Conservation (phyloP, 108 stramenopile species). For the Tribonema minus region DNA sequence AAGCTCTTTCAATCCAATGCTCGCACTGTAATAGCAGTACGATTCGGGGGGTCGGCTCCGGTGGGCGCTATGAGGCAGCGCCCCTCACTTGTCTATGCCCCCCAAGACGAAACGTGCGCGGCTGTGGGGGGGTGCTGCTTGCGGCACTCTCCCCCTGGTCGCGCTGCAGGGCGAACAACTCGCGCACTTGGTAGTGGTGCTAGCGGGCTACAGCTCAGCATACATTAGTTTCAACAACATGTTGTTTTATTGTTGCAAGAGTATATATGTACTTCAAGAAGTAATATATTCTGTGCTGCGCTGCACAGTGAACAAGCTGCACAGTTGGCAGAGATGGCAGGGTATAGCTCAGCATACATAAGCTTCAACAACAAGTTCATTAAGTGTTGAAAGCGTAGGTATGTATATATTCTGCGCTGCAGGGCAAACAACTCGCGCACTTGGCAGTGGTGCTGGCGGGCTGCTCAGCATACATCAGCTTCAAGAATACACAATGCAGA, state of each 20-base stretch:
- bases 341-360: slow-evolving; percentile 12
- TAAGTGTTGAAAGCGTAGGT: too few species aligned
- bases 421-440: slow-evolving; percentile 40
- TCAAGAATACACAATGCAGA: too few species aligned
- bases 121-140: not conserved
- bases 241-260: too few species aligned
- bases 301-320: slow-evolving; percentile 32
- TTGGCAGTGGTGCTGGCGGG: slow-evolving; percentile 32
- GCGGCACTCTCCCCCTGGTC: too few species aligned
- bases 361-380: too few species aligned
- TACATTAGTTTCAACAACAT: too few species aligned
- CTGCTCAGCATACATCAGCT: not conserved
- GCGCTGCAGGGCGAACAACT: slow-evolving; percentile 47
- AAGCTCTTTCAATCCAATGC: too few species aligned
- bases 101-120: not conserved
- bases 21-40: not conserved
- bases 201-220: slow-evolving; percentile 27
- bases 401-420: too few species aligned
- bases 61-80: not conserved
- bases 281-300: too few species aligned
- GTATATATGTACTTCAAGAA: not conserved
- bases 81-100: not conserved
- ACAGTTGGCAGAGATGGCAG: slow-evolving; percentile 27
- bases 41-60: not conserved
- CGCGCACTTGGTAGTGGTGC: slow-evolving; percentile 29